These are phyloP conservation scores for Crepidotus variabilis DNA, from an alignment of 768 basidiomycete genomes.

Conservation along the genomic window DNA sequence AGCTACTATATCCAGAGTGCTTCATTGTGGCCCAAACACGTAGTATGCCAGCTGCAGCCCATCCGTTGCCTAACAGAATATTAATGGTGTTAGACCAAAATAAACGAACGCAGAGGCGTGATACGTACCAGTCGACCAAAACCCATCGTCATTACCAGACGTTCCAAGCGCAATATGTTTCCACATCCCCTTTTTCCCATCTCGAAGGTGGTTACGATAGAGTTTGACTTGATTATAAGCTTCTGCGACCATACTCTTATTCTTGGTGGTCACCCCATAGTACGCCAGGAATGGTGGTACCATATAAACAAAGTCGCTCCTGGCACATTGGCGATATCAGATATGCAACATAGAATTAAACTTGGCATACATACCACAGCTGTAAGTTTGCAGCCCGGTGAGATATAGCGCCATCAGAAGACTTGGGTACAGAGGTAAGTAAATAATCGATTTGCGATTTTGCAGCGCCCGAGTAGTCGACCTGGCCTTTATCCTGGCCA, in stretches of 20 bases:
- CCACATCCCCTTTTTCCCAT: constrained; percentile 60
- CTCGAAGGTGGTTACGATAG: constrained; percentile 64
- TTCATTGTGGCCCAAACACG: constrained; percentile 76
- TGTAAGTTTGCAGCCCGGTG: constrained; percentile 69
- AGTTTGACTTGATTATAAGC: constrained; percentile 71
- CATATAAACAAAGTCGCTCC: constrained; percentile 84
- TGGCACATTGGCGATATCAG: constrained; percentile 20
- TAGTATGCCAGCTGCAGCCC: constrained; percentile 87
- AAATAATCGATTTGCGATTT: constrained; percentile 63
- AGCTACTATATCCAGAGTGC: constrained; percentile 49
- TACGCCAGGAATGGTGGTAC: constrained; percentile 86
- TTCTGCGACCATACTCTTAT: constrained; percentile 54
- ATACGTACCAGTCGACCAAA: constrained; percentile 73
- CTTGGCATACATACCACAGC: constrained; percentile 49
- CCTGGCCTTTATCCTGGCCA: constrained; percentile 26
- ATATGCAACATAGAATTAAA: background rate
- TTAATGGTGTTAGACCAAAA: background rate
- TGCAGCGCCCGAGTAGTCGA: constrained; percentile 63
- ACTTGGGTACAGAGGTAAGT: constrained; percentile 51
- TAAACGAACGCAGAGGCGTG: background rate
- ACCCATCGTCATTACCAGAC: constrained; percentile 53
- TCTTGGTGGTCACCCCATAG: constrained; percentile 61
- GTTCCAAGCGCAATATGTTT: constrained; percentile 67
- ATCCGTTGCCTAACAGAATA: constrained; percentile 62
- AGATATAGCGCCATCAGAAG: constrained; percentile 76